Percentiles rank a stretch among this genome's conserved stretches.
These are phyloP conservation scores for Exophiala bonariae DNA, from an alignment of 2,329 filamentous ascomycete species.

Conservation along the genomic window DNA sequence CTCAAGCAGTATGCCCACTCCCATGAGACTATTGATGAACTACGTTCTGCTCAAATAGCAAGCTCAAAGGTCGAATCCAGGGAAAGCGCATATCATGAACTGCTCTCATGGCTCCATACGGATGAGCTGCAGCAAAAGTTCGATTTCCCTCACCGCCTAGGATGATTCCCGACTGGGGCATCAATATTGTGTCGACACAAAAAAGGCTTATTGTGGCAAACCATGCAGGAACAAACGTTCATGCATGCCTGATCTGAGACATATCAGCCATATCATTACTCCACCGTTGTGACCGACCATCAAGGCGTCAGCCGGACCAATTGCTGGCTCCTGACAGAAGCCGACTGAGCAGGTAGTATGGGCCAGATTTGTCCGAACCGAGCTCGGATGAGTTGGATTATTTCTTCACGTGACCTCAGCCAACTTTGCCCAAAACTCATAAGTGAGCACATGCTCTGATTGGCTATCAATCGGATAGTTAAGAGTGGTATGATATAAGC, in stretches of 20 bases:
- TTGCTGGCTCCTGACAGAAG: too few species aligned
- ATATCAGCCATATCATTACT: too few species aligned
- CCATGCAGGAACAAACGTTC: too few species aligned
- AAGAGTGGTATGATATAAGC: too few species aligned
- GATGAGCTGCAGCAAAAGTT: slow-evolving; percentile 13
- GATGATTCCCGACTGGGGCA: not conserved
- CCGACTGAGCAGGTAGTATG: too few species aligned
- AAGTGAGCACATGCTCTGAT: slow-evolving; percentile 3
- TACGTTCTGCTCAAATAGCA: not conserved
- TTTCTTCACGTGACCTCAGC: slow-evolving; percentile 14
- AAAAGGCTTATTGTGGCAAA: too few species aligned
- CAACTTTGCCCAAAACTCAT: not conserved
- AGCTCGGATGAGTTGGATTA: too few species aligned
- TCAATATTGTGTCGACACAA: not conserved
- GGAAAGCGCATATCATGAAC: slow-evolving; percentile 8
- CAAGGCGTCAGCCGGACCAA: too few species aligned
- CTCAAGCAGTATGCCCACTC: not conserved
- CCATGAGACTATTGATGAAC: slow-evolving; percentile 1
- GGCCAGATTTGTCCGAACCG: too few species aligned
- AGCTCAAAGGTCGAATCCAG: not conserved
- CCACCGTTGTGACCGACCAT: too few species aligned
- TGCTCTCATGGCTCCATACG: slow-evolving; percentile 12
- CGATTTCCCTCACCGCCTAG: slow-evolving; percentile 12
- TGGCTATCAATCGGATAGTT: too few species aligned
- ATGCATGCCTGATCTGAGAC: too few species aligned